Base-by-base conservation (phyloP, 495 filamentous ascomycete species). In the Aspergillus panamensis region DNA sequence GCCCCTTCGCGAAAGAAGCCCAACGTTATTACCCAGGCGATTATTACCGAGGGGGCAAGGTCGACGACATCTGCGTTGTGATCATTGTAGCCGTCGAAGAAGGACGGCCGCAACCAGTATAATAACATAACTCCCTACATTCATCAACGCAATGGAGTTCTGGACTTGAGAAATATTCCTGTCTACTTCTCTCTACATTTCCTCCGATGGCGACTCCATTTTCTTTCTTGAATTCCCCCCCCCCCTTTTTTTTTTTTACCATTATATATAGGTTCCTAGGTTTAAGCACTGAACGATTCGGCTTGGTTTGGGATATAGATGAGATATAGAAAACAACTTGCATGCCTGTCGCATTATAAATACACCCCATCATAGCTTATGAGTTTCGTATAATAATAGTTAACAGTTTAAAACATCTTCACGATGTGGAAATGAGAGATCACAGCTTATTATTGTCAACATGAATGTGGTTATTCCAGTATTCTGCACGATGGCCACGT, bases 1-100 rank as follows among this genome's bases (percentile, higher is more conserved):
- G 94, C 0, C 94, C 94, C 30, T 98, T 98, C 69, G 91, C 94
- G 9, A 94, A 87, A 69, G 93, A 96, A 70, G 91, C 96, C 35
- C 89, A 93, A 66, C 88, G 85, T 61, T 84, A 86, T 62, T 93
- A 88, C 63, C 92, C 92, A 0, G 72, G 84, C n/a, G 91, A 96
- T 69, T 79, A 82, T 40, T 96, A 86, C 79, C 84, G 82, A 45
- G 92, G 92, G 21, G 92, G 92, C 3, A 97, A 97, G 65, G 82
- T 92, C 49, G 92, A 97, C 66, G 92, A 97, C 66, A 95, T 96
- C 44, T 91, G 87, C 59, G 86, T 88, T 6, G 72, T 97, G 42
- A 85, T 91, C 12, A 80, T 87, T 35, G 71, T 96, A 0, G 90
- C 85, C 8, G 83, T 89, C 13, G 73, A 76, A 21, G 69, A 75